These are phyloP conservation scores for Lipomyces mesembrius DNA, from an alignment of 805 yeast genomes.

Conservation along the genomic window DNA sequence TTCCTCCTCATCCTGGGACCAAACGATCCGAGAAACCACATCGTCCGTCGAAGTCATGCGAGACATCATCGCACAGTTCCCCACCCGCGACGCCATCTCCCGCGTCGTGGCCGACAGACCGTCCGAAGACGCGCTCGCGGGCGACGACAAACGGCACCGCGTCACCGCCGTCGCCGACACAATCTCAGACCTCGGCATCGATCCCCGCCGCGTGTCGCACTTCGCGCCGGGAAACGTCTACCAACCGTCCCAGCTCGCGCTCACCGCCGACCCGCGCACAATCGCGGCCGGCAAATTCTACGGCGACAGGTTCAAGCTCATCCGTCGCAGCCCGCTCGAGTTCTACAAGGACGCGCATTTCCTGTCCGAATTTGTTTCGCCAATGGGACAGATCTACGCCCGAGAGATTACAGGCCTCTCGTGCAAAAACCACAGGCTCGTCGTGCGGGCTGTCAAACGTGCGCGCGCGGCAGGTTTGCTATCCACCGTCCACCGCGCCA, in stretches of 20 bases:
- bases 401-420: constrained; percentile 67
- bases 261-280: background rate
- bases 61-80: background rate
- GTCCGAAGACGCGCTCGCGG: constrained; percentile 41
- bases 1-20: background rate
- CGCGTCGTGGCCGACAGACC: constrained; percentile 5
- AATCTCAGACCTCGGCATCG: constrained; percentile 28
- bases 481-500: constrained; percentile 33
- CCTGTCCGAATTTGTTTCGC: constrained; percentile 62
- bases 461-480: constrained; percentile 75
- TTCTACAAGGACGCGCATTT: constrained; percentile 60
- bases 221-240: background rate
- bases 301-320: constrained; percentile 24
- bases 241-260: background rate
- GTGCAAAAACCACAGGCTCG: constrained; percentile 64
- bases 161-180: constrained; percentile 37
- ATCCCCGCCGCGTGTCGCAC: background rate
- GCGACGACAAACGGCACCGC: constrained; percentile 31
- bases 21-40: background rate
- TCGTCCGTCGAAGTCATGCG: background rate
- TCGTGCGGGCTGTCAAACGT: constrained; percentile 75
- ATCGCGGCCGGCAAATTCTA: constrained; percentile 5
- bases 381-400: constrained; percentile 74
- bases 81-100: constrained; percentile 1
- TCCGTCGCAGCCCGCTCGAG: constrained; percentile 19